Evolutionary conservation across 257 asterid genomes (phyloP).

Genomic region (Nicotiana tabacum): DNA sequence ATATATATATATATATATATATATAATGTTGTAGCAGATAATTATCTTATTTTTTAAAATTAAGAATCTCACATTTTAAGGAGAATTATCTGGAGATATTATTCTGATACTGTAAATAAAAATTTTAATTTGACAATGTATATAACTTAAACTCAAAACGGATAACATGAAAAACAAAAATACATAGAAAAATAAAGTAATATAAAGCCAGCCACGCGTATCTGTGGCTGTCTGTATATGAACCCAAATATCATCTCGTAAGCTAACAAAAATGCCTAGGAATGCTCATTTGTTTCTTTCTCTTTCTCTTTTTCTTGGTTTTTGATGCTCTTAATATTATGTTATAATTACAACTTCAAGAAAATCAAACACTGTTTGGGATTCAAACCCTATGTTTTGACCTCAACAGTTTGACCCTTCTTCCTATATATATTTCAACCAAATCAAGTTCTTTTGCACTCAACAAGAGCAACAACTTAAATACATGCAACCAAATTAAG

Average conservation of each 20-base stretch:
- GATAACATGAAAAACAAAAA: too few relatives aligned
- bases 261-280: constrained; percentile 25
- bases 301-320: constrained; percentile 13
- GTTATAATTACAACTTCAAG: constrained; percentile 6
- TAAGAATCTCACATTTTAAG: too few relatives aligned
- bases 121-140: too few relatives aligned
- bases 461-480: background rate
- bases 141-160: too few relatives aligned
- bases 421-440: constrained; percentile 1
- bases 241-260: constrained; percentile 18
- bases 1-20: too few relatives aligned
- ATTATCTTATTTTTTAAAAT: too few relatives aligned
- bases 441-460: background rate
- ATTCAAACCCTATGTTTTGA: constrained; percentile 25
- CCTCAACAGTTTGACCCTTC: constrained; percentile 8
- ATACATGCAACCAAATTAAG: background rate
- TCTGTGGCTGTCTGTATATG: constrained; percentile 10
- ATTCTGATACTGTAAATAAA: too few relatives aligned
- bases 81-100: too few relatives aligned
- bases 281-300: constrained; percentile 25
- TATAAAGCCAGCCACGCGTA: constrained; percentile 15
- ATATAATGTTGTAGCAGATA: too few relatives aligned
- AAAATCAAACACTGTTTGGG: constrained; percentile 15
- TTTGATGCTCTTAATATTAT: background rate
- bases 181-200: background rate